Percentiles rank a stretch among this genome's conserved stretches.
Conservation (phyloP, 2,329 filamentous ascomycete genomes). For the Rugonectria rugulosa region DNA sequence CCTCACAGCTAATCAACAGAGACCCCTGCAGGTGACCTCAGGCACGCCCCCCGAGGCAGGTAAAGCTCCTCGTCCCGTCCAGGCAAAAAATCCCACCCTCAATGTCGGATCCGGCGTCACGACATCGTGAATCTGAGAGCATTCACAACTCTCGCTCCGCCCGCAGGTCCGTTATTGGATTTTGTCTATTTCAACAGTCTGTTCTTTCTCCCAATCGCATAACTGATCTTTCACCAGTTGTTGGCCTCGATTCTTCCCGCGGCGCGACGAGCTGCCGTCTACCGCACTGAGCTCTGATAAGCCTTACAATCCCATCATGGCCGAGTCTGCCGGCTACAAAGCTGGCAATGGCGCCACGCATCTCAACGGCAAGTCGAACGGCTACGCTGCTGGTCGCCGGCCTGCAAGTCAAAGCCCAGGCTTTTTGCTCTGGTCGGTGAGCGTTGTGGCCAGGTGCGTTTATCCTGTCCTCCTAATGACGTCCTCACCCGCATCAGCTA, state of each 20-base stretch:
- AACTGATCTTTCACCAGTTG: conserved; percentile 18
- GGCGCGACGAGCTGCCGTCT: conserved; percentile 18
- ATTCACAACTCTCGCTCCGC: conserved; percentile 17
- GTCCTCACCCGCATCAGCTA: conserved; percentile 9
- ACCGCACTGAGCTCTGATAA: conserved; percentile 21
- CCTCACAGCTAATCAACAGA: background rate
- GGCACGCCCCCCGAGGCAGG: conserved; percentile 5
- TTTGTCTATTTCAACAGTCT: conserved; percentile 8
- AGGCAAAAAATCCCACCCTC: conserved; percentile 25
- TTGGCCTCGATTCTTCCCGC: conserved; percentile 21
- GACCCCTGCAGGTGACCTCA: conserved; percentile 12
- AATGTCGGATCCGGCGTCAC: background rate
- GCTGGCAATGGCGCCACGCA: conserved; percentile 51
- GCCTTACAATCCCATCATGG: conserved; percentile 43
- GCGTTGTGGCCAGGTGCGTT: conserved; percentile 62
- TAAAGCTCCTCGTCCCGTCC: conserved; percentile 10
- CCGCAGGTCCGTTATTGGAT: conserved; percentile 17
- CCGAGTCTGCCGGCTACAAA: conserved; percentile 44
- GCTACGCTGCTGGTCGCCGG: conserved; percentile 37
- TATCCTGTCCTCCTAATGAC: background rate
- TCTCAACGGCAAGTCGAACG: conserved; percentile 43
- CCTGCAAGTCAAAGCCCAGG: conserved; percentile 34
- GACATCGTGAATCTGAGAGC: conserved; percentile 25
- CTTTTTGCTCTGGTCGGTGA: conserved; percentile 52
- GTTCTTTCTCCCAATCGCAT: conserved; percentile 14